Conservation (phyloP, 164 flowering plant genomes). For the Cinnamomum micranthum region DNA sequence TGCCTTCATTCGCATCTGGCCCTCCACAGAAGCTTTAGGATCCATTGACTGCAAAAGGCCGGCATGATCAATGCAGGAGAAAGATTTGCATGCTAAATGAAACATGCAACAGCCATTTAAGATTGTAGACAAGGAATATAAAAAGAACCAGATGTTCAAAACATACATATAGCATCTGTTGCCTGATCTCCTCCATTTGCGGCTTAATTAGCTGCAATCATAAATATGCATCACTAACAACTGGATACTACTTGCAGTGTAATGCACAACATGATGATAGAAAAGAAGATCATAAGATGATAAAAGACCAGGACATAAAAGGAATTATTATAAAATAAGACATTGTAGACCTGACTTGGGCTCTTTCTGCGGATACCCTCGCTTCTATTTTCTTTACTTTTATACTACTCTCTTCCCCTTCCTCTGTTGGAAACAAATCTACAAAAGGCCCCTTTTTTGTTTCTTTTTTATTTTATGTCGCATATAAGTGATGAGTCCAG, state of each 20-base stretch:
- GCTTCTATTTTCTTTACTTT: no score
- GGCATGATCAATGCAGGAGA: background rate
- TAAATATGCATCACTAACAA: background rate
- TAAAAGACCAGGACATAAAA: background rate
- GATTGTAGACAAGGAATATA: background rate
- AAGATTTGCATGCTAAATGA: background rate
- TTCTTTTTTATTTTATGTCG: no score
- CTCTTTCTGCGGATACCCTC: no score
- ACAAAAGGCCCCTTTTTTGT: no score
- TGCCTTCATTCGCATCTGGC: conserved; percentile 42
- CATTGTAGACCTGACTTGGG: no score
- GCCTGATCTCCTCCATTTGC: conserved; percentile 56
- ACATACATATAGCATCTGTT: conserved; percentile 51
- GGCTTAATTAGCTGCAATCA: conserved; percentile 66
- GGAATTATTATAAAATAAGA: background rate
- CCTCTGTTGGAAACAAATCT: no score
- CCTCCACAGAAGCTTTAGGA: conserved; percentile 49
- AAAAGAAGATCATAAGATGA: background rate
- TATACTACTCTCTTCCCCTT: no score
- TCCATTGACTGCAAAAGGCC: conserved; percentile 49
- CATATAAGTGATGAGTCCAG: no score
- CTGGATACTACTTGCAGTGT: background rate
- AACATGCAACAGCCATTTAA: background rate
- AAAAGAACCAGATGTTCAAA: background rate
- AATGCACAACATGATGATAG: background rate